Evolutionary conservation across 2,329 filamentous ascomycete genomes (phyloP).

Genomic region (Aspergillus jensenii): DNA sequence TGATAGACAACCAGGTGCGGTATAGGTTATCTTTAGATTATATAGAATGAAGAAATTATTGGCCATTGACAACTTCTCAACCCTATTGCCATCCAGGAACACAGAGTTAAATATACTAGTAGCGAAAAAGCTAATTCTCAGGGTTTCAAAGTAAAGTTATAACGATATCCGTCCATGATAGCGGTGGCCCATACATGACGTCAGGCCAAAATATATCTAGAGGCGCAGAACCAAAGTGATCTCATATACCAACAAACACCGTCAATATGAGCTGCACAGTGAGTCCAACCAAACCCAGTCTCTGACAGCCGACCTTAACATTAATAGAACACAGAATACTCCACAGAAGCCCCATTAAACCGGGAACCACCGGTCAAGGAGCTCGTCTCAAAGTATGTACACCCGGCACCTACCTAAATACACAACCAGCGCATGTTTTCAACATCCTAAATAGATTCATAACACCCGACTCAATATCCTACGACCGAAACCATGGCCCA

Average conservation of each 20-base stretch:
- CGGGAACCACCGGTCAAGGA: conserved; percentile 31
- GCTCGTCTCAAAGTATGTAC: conserved; percentile 27
- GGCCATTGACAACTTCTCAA: no score
- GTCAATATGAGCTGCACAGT: conserved; percentile 5
- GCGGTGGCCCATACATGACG: not conserved
- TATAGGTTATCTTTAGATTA: no score
- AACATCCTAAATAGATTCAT: conserved; percentile 45
- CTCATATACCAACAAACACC: not conserved
- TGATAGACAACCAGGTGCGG: no score
- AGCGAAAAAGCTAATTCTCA: no score
- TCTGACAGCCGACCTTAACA: not conserved
- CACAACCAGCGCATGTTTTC: not conserved
- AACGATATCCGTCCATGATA: not conserved
- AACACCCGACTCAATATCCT: conserved; percentile 51
- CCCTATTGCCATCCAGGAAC: no score
- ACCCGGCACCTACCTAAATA: not conserved
- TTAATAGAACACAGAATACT: conserved; percentile 17
- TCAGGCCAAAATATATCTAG: not conserved
- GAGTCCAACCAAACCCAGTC: not conserved
- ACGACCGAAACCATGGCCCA: conserved; percentile 59
- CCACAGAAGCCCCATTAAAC: conserved; percentile 32
- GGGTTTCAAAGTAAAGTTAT: no score
- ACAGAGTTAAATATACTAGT: no score
- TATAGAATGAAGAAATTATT: no score
- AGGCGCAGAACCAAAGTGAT: not conserved